These are phyloP conservation scores for Pythium volutum DNA, from an alignment of 352 stramenopile genomes.

Conservation along the genomic window DNA sequence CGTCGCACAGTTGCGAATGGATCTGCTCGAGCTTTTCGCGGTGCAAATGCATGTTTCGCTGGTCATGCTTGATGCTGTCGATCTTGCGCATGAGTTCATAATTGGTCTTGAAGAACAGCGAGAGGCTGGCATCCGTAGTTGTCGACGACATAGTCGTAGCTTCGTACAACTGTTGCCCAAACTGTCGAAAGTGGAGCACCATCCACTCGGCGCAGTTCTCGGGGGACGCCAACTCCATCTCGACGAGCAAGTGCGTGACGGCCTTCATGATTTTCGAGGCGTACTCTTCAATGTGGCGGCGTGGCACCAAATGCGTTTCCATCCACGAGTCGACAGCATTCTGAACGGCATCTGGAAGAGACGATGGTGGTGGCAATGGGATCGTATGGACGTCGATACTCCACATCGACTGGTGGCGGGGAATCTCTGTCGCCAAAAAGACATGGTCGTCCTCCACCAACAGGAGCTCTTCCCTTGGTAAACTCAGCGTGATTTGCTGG, in stretches of 20 bases:
- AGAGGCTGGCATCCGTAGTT: neutral
- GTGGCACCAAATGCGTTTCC: slow-evolving; percentile 16
- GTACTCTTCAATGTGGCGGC: slow-evolving; percentile 48
- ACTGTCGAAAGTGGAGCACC: slow-evolving; percentile 32
- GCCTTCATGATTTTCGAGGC: slow-evolving; percentile 36
- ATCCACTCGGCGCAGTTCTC: slow-evolving; percentile 44
- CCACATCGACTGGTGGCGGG: slow-evolving; percentile 42
- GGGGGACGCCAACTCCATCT: slow-evolving; percentile 36
- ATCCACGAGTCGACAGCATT: slow-evolving; percentile 22
- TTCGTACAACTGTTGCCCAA: neutral
- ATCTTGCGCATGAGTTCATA: slow-evolving; percentile 58
- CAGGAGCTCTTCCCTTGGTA: slow-evolving; percentile 34
- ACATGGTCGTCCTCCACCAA: slow-evolving; percentile 33
- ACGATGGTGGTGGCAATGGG: slow-evolving; percentile 19
- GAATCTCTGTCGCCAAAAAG: slow-evolving; percentile 37
- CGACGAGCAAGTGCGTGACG: slow-evolving; percentile 38
- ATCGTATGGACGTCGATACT: slow-evolving; percentile 36
- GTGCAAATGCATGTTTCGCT: slow-evolving; percentile 37
- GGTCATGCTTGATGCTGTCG: slow-evolving; percentile 40
- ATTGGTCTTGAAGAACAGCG: slow-evolving; percentile 56
- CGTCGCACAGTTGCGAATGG: slow-evolving; percentile 27
- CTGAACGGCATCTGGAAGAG: neutral
- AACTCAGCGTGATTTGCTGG: slow-evolving; percentile 35
- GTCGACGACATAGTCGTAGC: neutral
- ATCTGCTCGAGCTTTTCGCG: slow-evolving; percentile 29